phyloP scores from a whole-genome alignment of 2,329 filamentous ascomycete genomes.

The Alternaria infectoria region DNA sequence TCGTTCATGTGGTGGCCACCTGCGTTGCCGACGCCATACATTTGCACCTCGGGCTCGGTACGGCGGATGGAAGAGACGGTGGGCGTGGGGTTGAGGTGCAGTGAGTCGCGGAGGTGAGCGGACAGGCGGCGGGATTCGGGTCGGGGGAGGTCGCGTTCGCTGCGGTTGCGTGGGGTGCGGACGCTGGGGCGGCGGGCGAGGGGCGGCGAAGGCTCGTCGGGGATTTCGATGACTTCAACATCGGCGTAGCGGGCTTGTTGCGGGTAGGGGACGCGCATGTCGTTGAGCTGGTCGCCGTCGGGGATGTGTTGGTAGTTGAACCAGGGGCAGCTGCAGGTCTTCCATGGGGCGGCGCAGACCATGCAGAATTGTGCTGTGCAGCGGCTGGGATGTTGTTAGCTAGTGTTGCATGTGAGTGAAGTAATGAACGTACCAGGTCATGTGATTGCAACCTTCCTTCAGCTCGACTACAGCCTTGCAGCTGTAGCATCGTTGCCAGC shows the following conservation, averaged over 20 bases:
- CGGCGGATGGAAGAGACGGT: constrained; percentile 30
- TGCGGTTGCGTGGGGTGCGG: constrained; percentile 28
- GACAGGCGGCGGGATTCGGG: constrained; percentile 46
- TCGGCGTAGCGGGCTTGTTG: constrained; percentile 27
- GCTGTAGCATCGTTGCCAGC: constrained; percentile 77
- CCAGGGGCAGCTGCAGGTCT: constrained; percentile 80
- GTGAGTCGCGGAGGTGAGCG: constrained; percentile 57
- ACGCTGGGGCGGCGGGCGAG: constrained; percentile 36
- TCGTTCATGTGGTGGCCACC: constrained; percentile 68
- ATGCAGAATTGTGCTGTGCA: constrained; percentile 89
- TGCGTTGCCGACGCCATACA: constrained; percentile 60
- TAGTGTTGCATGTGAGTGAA: constrained; percentile 6
- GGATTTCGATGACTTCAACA: constrained; percentile 42
- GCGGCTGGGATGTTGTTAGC: constrained; percentile 57
- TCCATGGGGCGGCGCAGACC: constrained; percentile 82
- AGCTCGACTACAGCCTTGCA: constrained; percentile 79
- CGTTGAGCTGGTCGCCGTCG: constrained; percentile 60
- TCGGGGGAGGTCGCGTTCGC: constrained; percentile 34
- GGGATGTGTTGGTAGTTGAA: constrained; percentile 66
- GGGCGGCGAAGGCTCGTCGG: constrained; percentile 30
- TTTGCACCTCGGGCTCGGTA: constrained; percentile 53
- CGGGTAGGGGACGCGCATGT: constrained; percentile 43
- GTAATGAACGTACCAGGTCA: constrained; percentile 71
- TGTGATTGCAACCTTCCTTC: constrained; percentile 85
- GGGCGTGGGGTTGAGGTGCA: constrained; percentile 36